Percentiles rank a stretch among this genome's conserved stretches.
phyloP scores from a whole-genome alignment of 257 asterid genomes.

The Primulina tabacum region DNA sequence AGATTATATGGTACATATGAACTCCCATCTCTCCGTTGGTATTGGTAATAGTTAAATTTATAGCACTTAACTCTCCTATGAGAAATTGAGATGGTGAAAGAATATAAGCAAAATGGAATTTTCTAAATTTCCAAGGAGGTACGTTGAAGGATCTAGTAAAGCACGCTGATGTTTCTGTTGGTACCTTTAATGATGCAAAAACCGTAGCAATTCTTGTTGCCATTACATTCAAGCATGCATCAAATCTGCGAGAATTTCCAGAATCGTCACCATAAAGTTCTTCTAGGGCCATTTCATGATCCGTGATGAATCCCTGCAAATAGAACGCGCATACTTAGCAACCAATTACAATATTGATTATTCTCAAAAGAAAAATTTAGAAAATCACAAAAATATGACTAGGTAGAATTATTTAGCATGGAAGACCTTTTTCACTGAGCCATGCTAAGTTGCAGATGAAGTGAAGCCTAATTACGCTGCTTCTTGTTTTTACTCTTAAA shows the following conservation, averaged over 20 bases:
- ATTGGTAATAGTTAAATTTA: neutral
- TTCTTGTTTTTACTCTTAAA: conserved; percentile 16
- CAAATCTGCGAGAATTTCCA: conserved; percentile 51
- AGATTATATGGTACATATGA: neutral
- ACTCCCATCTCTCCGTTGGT: neutral
- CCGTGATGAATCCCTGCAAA: conserved; percentile 80
- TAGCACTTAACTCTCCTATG: neutral
- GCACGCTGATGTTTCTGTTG: conserved; percentile 14
- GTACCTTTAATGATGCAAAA: conserved; percentile 97
- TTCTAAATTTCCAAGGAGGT: conserved; percentile 3
- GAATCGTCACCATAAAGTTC: conserved; percentile 79
- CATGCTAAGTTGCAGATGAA: neutral
- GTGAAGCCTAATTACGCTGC: neutral
- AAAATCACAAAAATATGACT: neutral
- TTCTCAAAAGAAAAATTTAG: neutral
- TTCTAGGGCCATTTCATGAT: conserved; percentile 86
- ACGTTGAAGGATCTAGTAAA: conserved; percentile 12
- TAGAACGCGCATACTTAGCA: conserved; percentile 17
- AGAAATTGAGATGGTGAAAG: conserved; percentile 8
- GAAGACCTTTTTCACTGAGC: conserved; percentile 7
- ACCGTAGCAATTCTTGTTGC: conserved; percentile 83
- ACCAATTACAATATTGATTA: neutral
- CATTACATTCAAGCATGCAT: conserved; percentile 67
- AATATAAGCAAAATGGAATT: neutral
- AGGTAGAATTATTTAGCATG: neutral